phyloP scores from a whole-genome alignment of 176 grass and related monocot genomes.

The Dendrocalamus sinicus region DNA sequence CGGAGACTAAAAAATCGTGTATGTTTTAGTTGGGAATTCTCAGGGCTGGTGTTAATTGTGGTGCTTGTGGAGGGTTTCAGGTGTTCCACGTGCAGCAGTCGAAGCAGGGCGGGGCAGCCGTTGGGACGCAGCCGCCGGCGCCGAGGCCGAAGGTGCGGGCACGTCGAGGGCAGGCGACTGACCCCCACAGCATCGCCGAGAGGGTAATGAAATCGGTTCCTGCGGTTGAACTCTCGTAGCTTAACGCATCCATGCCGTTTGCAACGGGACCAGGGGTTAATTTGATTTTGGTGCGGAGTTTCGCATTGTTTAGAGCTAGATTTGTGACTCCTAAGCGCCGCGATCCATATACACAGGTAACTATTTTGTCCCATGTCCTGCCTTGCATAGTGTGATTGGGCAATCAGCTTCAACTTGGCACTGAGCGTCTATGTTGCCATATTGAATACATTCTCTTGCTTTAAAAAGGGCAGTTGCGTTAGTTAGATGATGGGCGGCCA shows the following conservation, averaged over 20 bases:
- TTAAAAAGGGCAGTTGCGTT: not conserved
- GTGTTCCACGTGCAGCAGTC: conserved; percentile 75
- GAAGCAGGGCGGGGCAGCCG: conserved; percentile 54
- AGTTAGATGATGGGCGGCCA: not conserved
- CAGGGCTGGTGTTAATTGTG: not conserved
- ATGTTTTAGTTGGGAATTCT: not conserved
- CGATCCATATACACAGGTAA: not conserved
- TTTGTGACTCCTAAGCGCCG: not conserved
- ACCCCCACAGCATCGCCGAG: conserved; percentile 97
- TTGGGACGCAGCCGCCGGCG: conserved; percentile 64
- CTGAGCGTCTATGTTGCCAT: not conserved
- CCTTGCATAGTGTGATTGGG: not conserved
- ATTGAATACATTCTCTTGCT: conserved; percentile 39
- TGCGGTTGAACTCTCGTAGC: not conserved
- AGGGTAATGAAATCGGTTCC: conserved; percentile 56
- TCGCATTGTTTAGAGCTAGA: not conserved
- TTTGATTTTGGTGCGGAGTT: not conserved
- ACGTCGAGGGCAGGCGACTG: conserved; percentile 89
- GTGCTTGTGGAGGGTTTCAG: conserved; percentile 45
- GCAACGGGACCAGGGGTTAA: not conserved
- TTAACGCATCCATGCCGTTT: not conserved
- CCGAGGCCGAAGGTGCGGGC: conserved; percentile 93
- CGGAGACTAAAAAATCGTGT: not conserved
- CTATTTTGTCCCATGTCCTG: not conserved
- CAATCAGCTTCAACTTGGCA: not conserved